phyloP scores from a whole-genome alignment of 1,284 basidiomycete genomes.

The Sphaerobolus stellatus region DNA sequence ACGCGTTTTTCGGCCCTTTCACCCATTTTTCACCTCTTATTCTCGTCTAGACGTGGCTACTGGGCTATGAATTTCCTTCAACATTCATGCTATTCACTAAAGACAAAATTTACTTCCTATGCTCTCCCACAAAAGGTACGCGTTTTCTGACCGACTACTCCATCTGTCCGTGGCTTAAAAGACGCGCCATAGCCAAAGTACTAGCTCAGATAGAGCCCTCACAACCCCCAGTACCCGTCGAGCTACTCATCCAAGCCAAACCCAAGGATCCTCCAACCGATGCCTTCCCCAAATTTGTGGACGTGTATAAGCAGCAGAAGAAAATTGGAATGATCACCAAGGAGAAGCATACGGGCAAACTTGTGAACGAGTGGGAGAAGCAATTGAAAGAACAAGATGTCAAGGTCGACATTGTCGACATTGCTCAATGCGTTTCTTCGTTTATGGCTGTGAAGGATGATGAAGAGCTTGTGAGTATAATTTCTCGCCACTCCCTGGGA shows the following conservation, averaged over 20 bases:
- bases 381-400: slow-evolving; percentile 48
- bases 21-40: neutral
- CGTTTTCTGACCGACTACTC: slow-evolving; percentile 9
- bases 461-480: slow-evolving; percentile 76
- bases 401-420: slow-evolving; percentile 78
- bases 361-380: slow-evolving; percentile 78
- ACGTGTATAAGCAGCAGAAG: slow-evolving; percentile 53
- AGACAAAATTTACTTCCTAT: slow-evolving; percentile 76
- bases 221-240: slow-evolving; percentile 54
- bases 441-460: slow-evolving; percentile 88
- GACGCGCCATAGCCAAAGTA: slow-evolving; percentile 58
- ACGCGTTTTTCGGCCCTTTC: slow-evolving; percentile 13
- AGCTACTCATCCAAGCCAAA: slow-evolving; percentile 70
- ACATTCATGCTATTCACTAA: slow-evolving; percentile 85
- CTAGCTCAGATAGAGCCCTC: slow-evolving; percentile 66
- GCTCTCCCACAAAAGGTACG: slow-evolving; percentile 87
- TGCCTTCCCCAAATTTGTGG: slow-evolving; percentile 61
- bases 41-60: slow-evolving; percentile 77
- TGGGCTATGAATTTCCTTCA: slow-evolving; percentile 96
- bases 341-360: slow-evolving; percentile 77
- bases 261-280: slow-evolving; percentile 71
- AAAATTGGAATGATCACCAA: slow-evolving; percentile 73
- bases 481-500: neutral
- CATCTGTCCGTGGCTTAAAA: neutral
- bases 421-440: slow-evolving; percentile 71